phyloP scores from a whole-genome alignment of 2,329 filamentous ascomycete genomes.

The Myriosclerotinia scirpicola region DNA sequence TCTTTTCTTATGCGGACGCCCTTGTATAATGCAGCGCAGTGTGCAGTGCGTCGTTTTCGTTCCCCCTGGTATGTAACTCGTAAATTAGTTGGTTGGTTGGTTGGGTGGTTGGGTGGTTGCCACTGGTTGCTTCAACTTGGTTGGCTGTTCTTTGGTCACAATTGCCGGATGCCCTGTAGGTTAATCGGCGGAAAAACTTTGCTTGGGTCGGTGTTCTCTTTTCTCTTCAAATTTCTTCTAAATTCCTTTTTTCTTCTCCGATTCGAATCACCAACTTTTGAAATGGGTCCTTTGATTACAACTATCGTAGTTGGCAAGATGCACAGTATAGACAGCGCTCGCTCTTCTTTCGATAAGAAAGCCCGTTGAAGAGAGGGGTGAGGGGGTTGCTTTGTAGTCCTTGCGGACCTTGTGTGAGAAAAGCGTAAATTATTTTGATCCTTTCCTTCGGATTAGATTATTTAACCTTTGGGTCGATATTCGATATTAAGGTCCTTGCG shows the following conservation, averaged over 20 bases:
- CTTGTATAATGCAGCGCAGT: constrained; percentile 15
- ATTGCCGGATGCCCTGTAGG: constrained; percentile 16
- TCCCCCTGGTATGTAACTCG: constrained; percentile 12
- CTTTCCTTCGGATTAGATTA: background rate
- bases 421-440: background rate
- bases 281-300: constrained; percentile 8
- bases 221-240: no score
- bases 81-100: background rate
- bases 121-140: no score
- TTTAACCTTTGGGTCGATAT: constrained; percentile 1
- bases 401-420: constrained; percentile 13
- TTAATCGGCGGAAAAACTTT: background rate
- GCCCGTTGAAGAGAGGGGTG: constrained; percentile 1
- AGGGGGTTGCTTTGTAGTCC: constrained; percentile 16
- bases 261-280: background rate
- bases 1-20: constrained; percentile 18
- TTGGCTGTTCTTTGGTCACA: background rate
- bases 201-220: background rate
- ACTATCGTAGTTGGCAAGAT: constrained; percentile 20
- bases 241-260: background rate
- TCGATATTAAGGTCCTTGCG: constrained; percentile 9
- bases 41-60: constrained; percentile 6
- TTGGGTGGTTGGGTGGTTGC: no score
- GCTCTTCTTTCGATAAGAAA: constrained; percentile 18
- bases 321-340: constrained; percentile 5